These are phyloP conservation scores for Lentinula guzmanii DNA, from an alignment of 768 basidiomycete genomes.

Conservation along the genomic window DNA sequence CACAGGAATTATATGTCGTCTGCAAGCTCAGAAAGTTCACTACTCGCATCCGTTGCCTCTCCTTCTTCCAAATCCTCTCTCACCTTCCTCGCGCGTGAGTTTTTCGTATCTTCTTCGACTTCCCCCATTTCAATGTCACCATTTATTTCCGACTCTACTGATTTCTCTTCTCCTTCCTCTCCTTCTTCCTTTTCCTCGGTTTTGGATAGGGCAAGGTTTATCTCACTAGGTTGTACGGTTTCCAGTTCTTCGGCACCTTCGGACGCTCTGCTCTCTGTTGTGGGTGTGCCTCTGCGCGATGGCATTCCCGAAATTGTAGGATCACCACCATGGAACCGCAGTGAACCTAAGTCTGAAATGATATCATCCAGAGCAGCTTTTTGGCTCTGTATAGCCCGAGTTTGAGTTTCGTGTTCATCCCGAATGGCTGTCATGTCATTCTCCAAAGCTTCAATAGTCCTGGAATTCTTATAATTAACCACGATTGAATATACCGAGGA, in stretches of 20 bases:
- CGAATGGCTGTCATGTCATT: constrained; percentile 75
- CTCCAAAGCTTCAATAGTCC: constrained; percentile 64
- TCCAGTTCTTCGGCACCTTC: constrained; percentile 13
- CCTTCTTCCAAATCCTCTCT: constrained; percentile 82
- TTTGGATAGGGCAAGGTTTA: constrained; percentile 11
- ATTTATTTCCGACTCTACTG: constrained; percentile 25
- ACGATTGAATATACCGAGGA: background rate
- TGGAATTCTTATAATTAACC: background rate
- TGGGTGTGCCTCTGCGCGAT: constrained; percentile 45
- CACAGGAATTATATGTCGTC: constrained; percentile 26
- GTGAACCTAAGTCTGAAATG: constrained; percentile 51
- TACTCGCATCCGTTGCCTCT: constrained; percentile 78
- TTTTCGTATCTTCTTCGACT: constrained; percentile 63
- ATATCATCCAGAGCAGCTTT: constrained; percentile 64
- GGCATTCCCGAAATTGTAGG: constrained; percentile 32
- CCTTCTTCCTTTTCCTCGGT: constrained; percentile 38
- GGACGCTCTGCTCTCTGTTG: constrained; percentile 25
- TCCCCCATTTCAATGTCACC: constrained; percentile 93
- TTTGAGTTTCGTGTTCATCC: constrained; percentile 69
- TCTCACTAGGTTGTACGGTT: background rate
- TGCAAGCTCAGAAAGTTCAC: constrained; percentile 71
- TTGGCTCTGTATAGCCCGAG: constrained; percentile 58
- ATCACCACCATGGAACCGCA: constrained; percentile 64
- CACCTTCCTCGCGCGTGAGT: constrained; percentile 43
- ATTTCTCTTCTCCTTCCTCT: constrained; percentile 29